phyloP scores from a whole-genome alignment of 2,329 filamentous ascomycete species.

The Botrytis paeoniae region DNA sequence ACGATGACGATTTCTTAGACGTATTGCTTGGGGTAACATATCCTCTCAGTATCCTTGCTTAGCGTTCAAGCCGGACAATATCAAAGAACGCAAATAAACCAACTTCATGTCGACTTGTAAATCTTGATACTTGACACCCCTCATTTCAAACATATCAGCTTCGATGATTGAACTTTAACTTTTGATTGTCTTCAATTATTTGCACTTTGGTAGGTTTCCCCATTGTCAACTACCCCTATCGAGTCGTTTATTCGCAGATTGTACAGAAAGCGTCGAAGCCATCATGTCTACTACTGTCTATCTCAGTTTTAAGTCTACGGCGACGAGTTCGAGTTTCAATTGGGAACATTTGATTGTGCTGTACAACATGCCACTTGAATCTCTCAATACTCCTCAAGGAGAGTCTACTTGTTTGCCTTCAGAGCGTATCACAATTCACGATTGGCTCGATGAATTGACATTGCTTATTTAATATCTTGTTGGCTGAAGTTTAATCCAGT shows the following conservation, averaged over 20 bases:
- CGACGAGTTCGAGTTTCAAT: conserved; percentile 11
- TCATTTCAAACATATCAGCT: conserved; percentile 16
- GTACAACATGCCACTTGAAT: background rate
- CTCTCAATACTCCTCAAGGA: background rate
- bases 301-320: background rate
- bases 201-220: conserved; percentile 10
- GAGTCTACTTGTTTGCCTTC: background rate
- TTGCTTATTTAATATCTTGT: background rate
- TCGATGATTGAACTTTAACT: conserved; percentile 28
- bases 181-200: background rate
- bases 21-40: conserved; percentile 4
- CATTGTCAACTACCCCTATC: background rate
- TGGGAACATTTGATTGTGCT: conserved; percentile 10
- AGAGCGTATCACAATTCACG: background rate
- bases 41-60: conserved; percentile 11
- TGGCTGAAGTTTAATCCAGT: background rate
- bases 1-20: conserved; percentile 22
- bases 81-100: conserved; percentile 10
- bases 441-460: background rate
- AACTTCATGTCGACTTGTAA: conserved; percentile 3
- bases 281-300: conserved; percentile 4
- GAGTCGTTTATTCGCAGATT: conserved; percentile 7
- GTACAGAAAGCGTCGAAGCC: background rate
- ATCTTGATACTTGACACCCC: background rate
- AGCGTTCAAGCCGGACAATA: conserved; percentile 10